Evolutionary conservation across 192 early-diverging fungal genomes (phyloP).

Genomic region (Backusella tuberculispora): DNA sequence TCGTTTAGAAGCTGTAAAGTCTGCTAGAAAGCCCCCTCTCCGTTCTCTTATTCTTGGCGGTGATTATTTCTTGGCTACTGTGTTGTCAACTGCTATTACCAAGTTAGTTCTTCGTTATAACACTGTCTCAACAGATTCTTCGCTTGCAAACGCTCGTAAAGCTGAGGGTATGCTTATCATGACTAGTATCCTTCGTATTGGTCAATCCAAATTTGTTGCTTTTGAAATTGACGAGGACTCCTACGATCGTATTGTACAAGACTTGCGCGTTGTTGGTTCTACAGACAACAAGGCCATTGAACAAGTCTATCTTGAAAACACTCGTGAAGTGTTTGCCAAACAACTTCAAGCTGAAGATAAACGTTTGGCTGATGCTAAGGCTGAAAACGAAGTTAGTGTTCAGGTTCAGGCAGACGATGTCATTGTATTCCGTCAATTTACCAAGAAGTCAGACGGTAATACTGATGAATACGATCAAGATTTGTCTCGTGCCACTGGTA

Average conservation of each 20-base stretch:
- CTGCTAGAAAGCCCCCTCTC: constrained; percentile 72
- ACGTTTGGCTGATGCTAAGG: constrained; percentile 62
- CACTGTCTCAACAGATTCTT: constrained; percentile 51
- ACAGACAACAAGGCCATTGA: constrained; percentile 58
- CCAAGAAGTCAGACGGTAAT: constrained; percentile 66
- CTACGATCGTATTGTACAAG: constrained; percentile 87
- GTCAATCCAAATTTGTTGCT: constrained; percentile 83
- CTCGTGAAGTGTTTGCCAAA: constrained; percentile 63
- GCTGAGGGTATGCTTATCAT: constrained; percentile 99
- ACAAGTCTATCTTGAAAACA: constrained; percentile 60
- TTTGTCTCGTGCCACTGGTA: constrained; percentile 83
- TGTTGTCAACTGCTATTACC: constrained; percentile 85
- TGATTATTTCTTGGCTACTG: constrained; percentile 91
- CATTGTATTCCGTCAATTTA: constrained; percentile 86
- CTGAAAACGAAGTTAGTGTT: constrained; percentile 65
- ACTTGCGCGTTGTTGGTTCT: constrained; percentile 76
- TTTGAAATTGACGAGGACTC: constrained; percentile 98
- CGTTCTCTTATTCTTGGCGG: constrained; percentile 86
- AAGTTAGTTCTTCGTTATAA: constrained; percentile 88
- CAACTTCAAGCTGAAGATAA: constrained; percentile 73
- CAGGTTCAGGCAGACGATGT: constrained; percentile 87
- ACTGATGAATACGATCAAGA: constrained; percentile 88
- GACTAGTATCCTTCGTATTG: constrained; percentile 92
- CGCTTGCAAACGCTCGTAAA: constrained; percentile 75
- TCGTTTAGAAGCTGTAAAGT: constrained; percentile 54